phyloP scores from a whole-genome alignment of 2,329 filamentous ascomycete species.

The Diplodia corticola region DNA sequence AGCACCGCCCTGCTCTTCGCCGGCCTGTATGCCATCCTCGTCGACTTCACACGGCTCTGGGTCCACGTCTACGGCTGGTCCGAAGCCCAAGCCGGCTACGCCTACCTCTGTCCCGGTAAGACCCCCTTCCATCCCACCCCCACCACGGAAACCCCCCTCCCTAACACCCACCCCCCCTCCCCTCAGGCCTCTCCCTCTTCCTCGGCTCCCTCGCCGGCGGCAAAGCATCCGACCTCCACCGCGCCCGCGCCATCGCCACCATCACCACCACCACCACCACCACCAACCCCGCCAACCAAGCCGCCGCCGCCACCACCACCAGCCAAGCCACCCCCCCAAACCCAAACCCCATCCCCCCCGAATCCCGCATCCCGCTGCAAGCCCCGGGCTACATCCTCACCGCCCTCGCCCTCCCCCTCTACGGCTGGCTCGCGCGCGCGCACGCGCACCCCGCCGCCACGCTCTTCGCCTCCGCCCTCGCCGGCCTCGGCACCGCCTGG shows the following conservation, averaged over 20 bases:
- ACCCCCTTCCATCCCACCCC: no score
- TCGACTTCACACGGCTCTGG: slow-evolving; percentile 28
- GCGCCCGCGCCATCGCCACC: slow-evolving; percentile 31
- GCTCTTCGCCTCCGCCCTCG: slow-evolving; percentile 35
- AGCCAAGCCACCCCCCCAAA: no score
- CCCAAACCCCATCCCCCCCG: no score
- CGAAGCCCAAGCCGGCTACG: slow-evolving; percentile 37
- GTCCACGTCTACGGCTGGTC: slow-evolving; percentile 39
- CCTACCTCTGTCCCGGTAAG: slow-evolving; percentile 37
- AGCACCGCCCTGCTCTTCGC: slow-evolving; percentile 34
- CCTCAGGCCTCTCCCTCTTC: slow-evolving; percentile 33
- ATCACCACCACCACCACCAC: no score
- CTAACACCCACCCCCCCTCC: neutral
- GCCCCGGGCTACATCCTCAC: slow-evolving; percentile 44
- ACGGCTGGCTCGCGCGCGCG: slow-evolving; percentile 43
- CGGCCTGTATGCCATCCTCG: slow-evolving; percentile 33
- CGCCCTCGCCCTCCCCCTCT: slow-evolving; percentile 43
- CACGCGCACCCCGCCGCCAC: slow-evolving; percentile 33
- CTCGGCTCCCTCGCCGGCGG: slow-evolving; percentile 42
- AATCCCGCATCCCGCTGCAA: slow-evolving; percentile 44
- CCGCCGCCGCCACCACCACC: no score
- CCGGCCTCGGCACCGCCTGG: slow-evolving; percentile 43
- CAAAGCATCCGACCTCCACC: slow-evolving; percentile 42
- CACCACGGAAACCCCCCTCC: neutral
- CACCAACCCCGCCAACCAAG: no score